Evolutionary conservation across 192 early-diverging fungal species (phyloP), one percentile per base, ranked within the genome.

Genomic region (Umbelopsis sp.): DNA sequence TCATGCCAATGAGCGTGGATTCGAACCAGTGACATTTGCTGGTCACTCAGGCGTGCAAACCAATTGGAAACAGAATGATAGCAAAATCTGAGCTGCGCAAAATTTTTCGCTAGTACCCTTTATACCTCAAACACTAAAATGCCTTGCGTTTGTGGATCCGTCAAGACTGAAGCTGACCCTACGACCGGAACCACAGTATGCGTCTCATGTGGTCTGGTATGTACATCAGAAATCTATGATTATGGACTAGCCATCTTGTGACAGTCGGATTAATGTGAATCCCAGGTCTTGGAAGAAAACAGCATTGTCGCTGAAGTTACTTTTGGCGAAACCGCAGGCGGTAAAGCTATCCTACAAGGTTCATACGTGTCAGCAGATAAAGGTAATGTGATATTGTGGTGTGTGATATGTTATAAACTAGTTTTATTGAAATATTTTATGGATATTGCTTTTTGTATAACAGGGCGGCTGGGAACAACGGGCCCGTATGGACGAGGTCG

Each of bases 201-300:
- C 72, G 64, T 77, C 0, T 30, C 20, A 48, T 74, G 73, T 37
- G 73, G 68, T 66, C 15, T 41, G 16, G 67, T 74, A 74, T 48
- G 65, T 68, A 33, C 1, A 44, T 0, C 46, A 21, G 49, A 25
- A 30, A 16, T 55, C 21, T 11, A 46, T 48, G 30, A 64, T 44
- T 16, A 22, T 45, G n/a, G 16, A 0, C 3, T 45, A 22, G 35
- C 1, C 20, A 15, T 2, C 27, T 4, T 35, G 16, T 25, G 11
- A 12, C 11, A 25, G 11, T 22, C 51, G 18, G 35, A 16, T 35
- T 30, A 18, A 49, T 20, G 2, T 22, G 46, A 22, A 47, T 23
- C 58, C 18, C 80, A 96, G 87, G 95, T 98, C 22, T 68, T 94
- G 55, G 95, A 97, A 81, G 94, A 98, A 74, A 95, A 95, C 78